Evolutionary conservation across 2,329 filamentous ascomycete species (phyloP), one percentile per base, ranked within the genome.

Genomic region (Beauveria caledonica): DNA sequence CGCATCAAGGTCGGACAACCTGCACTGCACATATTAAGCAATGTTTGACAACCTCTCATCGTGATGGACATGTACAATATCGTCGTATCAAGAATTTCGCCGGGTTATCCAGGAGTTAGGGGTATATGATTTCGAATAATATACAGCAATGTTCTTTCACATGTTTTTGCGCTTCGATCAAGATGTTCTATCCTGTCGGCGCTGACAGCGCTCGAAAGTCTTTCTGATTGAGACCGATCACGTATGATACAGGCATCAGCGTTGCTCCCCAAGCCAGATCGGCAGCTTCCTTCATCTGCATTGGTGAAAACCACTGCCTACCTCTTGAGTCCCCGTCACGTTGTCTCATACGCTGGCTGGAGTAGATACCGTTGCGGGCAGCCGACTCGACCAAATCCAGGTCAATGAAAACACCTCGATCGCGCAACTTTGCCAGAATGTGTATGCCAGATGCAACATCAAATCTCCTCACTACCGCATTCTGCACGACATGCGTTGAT

Each of bases 361-460:
- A 55, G 7, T 66, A 67, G 25, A 74, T 69, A 21, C 72, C 68
- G n/a, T 65, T 64, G 4, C 71, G 61, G 13, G 73, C 58, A 1
- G 66, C 62, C 3, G 67, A 66, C 27, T 66, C 68, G 17, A 75
- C 63, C 17, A 72, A 63, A 49, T 72, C 68, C 9, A 62, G 56
- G 27, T 76, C 68, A 21, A 77, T 68, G 5, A 70, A 63, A 27
- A 76, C 69, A 2, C 75, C 75, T 23, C 66, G 67, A 23, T 75
- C 68, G 13, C 72, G 67, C 5, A 77, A 64, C 3, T 66, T 61
- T 27, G 71, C 71, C 5, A 77, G 64, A 9, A 76, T 63, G 13
- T 69, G 70, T 8, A 77, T 70, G 25, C 75, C 75, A 33, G 69
- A 69, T 10, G 71, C 72, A 49, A 76, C 39, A 56, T 74, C 71